phyloP scores from a whole-genome alignment of 2,329 filamentous ascomycete species.

The Microthyrium microscopicum region DNA sequence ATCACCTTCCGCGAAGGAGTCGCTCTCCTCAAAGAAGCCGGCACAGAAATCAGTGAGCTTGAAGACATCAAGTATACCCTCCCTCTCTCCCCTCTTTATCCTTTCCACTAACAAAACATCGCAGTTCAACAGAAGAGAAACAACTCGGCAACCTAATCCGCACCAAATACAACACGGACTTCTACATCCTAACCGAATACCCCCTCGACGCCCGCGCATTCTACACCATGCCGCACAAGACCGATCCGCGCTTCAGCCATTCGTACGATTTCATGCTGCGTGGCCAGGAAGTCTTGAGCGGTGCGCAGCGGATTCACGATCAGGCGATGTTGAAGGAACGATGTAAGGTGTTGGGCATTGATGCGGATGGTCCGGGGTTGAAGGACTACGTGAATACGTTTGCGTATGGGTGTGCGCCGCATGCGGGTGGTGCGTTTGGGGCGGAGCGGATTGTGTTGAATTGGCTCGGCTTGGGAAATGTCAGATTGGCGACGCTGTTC shows the following conservation, averaged over 20 bases:
- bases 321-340: slow-evolving; percentile 39
- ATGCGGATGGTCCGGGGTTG: slow-evolving; percentile 41
- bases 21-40: slow-evolving; percentile 58
- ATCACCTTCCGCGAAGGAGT: slow-evolving; percentile 67
- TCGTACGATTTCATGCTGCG: slow-evolving; percentile 58
- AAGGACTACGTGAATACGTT: slow-evolving; percentile 49
- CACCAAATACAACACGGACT: slow-evolving; percentile 83
- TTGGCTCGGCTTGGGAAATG: slow-evolving; percentile 48
- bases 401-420: slow-evolving; percentile 45
- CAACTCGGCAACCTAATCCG: slow-evolving; percentile 76
- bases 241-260: slow-evolving; percentile 35
- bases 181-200: slow-evolving; percentile 95
- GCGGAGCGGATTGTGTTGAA: slow-evolving; percentile 51
- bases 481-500: slow-evolving; percentile 44
- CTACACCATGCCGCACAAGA: slow-evolving; percentile 68
- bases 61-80: slow-evolving; percentile 53
- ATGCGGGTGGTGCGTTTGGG: slow-evolving; percentile 48
- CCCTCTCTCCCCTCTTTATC: slow-evolving; percentile 2
- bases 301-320: slow-evolving; percentile 49
- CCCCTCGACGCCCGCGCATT: slow-evolving; percentile 77
- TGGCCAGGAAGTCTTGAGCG: slow-evolving; percentile 51
- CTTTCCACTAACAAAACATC: slow-evolving; percentile 2
- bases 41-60: slow-evolving; percentile 57
- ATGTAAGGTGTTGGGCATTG: slow-evolving; percentile 42
- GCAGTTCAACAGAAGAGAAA: slow-evolving; percentile 61